A percentile compares a stretch with the other conserved stretches of the same genome.
Conservation (phyloP, 2,329 filamentous ascomycete species). For the Clonostachys solani region DNA sequence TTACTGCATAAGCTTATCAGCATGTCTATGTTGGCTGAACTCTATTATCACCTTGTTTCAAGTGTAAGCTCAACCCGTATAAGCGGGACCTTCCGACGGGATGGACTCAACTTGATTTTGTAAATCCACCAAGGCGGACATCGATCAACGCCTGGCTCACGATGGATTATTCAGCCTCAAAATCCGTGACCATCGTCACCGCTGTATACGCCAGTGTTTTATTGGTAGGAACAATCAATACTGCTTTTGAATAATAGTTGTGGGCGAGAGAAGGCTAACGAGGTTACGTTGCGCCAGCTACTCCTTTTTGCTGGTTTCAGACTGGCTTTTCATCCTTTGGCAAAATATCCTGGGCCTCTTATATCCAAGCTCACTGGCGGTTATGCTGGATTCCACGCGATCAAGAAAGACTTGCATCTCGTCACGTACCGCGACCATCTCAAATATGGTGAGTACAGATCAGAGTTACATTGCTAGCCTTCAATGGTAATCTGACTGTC, state of each 20-base stretch:
- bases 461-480: neutral
- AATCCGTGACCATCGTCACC: neutral
- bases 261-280: no score
- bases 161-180: neutral
- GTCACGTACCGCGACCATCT: slow-evolving; percentile 12
- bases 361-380: slow-evolving; percentile 58
- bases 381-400: slow-evolving; percentile 68
- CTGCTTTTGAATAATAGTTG: neutral
- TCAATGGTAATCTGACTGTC: neutral
- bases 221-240: neutral
- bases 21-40: no score
- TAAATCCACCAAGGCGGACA: neutral
- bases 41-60: no score
- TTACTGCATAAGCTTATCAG: no score
- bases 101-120: no score
- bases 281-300: no score
- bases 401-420: slow-evolving; percentile 71
- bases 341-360: slow-evolving; percentile 62
- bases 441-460: no score
- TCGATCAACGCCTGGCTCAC: neutral
- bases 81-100: no score
- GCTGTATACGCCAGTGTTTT: neutral
- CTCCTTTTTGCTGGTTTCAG: slow-evolving; percentile 45
- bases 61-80: no score
- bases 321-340: slow-evolving; percentile 59